Base-by-base conservation (phyloP, 2,329 filamentous ascomycete species). In the Pseudogymnoascus sp. region DNA sequence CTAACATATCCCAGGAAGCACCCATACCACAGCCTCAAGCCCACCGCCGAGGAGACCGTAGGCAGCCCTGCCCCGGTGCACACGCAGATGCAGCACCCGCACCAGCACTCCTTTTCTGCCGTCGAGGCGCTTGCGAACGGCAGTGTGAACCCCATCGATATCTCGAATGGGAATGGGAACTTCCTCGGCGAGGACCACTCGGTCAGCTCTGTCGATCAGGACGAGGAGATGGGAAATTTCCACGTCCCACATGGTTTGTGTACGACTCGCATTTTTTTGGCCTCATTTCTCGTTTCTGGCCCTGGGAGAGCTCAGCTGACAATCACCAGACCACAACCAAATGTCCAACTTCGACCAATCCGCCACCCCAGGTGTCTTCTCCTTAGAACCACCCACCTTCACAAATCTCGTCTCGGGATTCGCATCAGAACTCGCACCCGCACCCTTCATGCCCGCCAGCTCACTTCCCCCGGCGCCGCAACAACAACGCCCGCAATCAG, bases 221-320 rank as follows among this genome's bases (percentile, higher is more conserved):
- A 55, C 21, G 65, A 67, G 13, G 66, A 69, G 29, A 63, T 64
- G n/a, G 36, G 48, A 27, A 61, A 45, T 27, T 39, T 55, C 10
- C 69, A 73, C 65, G 65, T 70, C 1, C 70, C 70, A 12, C 71
- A 72, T 65, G 60, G 67, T 45, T 68, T 72, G 31, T 72, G 71
- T 73, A 68, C 68, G 70, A 48, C 42, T 48, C 42, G 29, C 13
- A 29, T 29, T n/a, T 48, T 27, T 15, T n/a, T n/a, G 1, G 1
- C 39, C 21, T 27, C 12, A 45, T 48, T 48, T 58, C 13, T 27
- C 29, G 15, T 58, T 35, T 35, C 15, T 36, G 5, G 7, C 15
- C 15, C n/a, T 29, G 9, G 0, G 9, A 58, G 31, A 21, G 13
- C n/a, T 21, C n/a, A 35, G 55, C 55, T 58, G 55, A 58, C 55